Conservation (phyloP, 495 filamentous ascomycete species). For the Trichoderma gamsii region DNA sequence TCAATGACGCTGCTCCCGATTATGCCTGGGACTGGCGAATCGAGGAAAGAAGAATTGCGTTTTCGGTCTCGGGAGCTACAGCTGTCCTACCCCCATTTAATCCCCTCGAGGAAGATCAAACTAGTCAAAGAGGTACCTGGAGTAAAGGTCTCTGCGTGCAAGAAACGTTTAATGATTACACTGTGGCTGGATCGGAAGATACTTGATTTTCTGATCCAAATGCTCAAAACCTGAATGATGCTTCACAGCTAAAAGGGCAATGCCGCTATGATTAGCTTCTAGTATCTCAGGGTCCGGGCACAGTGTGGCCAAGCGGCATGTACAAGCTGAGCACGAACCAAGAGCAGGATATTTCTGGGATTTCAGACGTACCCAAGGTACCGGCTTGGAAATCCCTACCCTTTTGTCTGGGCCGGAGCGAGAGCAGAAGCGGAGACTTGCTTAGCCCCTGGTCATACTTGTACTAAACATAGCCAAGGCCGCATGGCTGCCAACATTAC, state of each 20-base stretch:
- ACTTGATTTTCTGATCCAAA: background rate
- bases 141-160: background rate
- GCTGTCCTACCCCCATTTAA: background rate
- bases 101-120: background rate
- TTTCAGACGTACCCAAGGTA: background rate
- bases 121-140: background rate
- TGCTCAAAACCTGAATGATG: background rate
- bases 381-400: background rate
- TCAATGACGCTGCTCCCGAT: background rate
- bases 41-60: background rate
- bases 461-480: constrained; percentile 7
- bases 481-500: constrained; percentile 4
- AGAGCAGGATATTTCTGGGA: background rate
- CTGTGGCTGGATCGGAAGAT: background rate
- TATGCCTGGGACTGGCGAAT: background rate
- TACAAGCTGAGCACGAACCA: constrained; percentile 9
- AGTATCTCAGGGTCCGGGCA: constrained; percentile 1
- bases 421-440: constrained; percentile 3
- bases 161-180: background rate
- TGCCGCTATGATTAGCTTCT: background rate
- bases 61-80: background rate
- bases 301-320: background rate
- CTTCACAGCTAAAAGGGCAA: background rate
- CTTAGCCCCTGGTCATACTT: background rate
- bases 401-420: background rate